phyloP scores from a whole-genome alignment of 176 grass and related monocot genomes.

The Bonia amplexicaulis region DNA sequence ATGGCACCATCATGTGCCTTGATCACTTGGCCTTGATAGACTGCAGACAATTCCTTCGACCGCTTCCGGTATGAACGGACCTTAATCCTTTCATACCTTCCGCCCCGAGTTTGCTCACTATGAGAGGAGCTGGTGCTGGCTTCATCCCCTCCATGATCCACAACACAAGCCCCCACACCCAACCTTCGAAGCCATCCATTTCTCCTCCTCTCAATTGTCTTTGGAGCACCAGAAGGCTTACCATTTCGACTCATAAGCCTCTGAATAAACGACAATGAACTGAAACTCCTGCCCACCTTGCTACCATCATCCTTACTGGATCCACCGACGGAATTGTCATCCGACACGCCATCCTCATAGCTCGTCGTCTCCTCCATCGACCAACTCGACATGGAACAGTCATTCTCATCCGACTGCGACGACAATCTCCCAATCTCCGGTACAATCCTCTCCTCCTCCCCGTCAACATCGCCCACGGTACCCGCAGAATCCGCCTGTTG shows the following conservation, averaged over 20 bases:
- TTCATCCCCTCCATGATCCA: constrained; percentile 44
- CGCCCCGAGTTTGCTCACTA: constrained; percentile 31
- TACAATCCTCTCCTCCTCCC: constrained; percentile 1
- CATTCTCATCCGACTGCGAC: constrained; percentile 42
- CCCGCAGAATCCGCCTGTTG: background rate
- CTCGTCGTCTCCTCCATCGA: constrained; percentile 49
- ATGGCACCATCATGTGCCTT: constrained; percentile 86
- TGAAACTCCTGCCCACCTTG: constrained; percentile 40
- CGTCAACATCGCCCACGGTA: background rate
- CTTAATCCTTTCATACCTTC: constrained; percentile 55
- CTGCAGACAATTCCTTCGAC: constrained; percentile 70
- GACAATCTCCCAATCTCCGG: constrained; percentile 24
- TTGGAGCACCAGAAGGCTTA: constrained; percentile 31
- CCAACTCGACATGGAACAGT: constrained; percentile 57
- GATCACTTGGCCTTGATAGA: constrained; percentile 71
- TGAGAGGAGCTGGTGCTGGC: constrained; percentile 44
- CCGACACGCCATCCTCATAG: constrained; percentile 22
- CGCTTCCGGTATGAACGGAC: constrained; percentile 50
- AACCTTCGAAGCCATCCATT: constrained; percentile 67
- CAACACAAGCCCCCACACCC: constrained; percentile 34
- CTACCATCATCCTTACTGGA: constrained; percentile 34
- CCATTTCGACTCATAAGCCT: constrained; percentile 38
- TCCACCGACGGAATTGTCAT: constrained; percentile 45
- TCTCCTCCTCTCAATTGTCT: constrained; percentile 41
- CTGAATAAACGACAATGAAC: constrained; percentile 38